Conservation (phyloP, 2,329 filamentous ascomycete genomes). For the Elsinoe necatrix region DNA sequence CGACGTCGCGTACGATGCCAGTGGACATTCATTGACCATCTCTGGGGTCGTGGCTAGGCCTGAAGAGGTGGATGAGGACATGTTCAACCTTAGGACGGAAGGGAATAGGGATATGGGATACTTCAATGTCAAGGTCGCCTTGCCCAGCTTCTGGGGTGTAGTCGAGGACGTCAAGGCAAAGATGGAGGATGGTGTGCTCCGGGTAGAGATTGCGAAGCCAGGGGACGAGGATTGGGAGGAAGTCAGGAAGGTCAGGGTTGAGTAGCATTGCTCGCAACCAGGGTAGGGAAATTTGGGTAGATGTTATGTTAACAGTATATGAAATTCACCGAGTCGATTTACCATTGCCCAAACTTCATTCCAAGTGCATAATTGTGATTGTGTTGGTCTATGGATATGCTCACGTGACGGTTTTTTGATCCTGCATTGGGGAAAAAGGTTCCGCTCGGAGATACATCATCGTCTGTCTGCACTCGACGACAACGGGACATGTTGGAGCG, state of each 20-base stretch:
- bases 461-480: too few species aligned
- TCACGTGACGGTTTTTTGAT: too few species aligned
- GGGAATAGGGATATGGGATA: slow-evolving; percentile 64
- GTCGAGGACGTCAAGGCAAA: slow-evolving; percentile 61
- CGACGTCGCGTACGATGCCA: slow-evolving; percentile 65
- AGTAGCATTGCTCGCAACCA: slow-evolving; percentile 27
- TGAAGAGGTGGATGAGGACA: slow-evolving; percentile 57
- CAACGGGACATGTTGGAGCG: too few species aligned
- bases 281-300: too few species aligned
- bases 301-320: too few species aligned
- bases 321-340: too few species aligned
- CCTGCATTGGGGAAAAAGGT: too few species aligned
- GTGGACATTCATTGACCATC: slow-evolving; percentile 56
- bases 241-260: slow-evolving; percentile 45
- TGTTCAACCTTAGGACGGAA: slow-evolving; percentile 54
- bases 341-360: too few species aligned
- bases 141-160: slow-evolving; percentile 43
- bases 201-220: slow-evolving; percentile 67
- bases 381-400: too few species aligned
- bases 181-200: slow-evolving; percentile 68
- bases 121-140: slow-evolving; percentile 61
- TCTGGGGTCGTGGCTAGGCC: slow-evolving; percentile 66
- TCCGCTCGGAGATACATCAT: too few species aligned
- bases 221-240: slow-evolving; percentile 57
- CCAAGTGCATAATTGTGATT: too few species aligned